These are phyloP conservation scores for carrot (Daucus carota) DNA, from an alignment of 129 eudicot genomes.

Conservation along the genomic window DH1_v3.0 NC_030383.2:53879501-53880000, in stretches of 20 bases:
- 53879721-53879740: conserved; percentile 43
- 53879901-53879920: background rate
- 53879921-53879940: background rate
- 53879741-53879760: conserved; percentile 38
- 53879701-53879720: conserved; percentile 31
- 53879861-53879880: background rate
- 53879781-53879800: conserved; percentile 31
- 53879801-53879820: conserved; percentile 39
- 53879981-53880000: background rate
- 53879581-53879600: too few relatives aligned
- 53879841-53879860: conserved; percentile 38
- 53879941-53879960: background rate
- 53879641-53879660: background rate
- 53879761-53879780: conserved; percentile 39
- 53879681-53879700: conserved; percentile 22
- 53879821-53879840: conserved; percentile 47
- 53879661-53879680: conserved; percentile 11
- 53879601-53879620: too few relatives aligned
- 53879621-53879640: too few relatives aligned
- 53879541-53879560: too few relatives aligned
- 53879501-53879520: too few relatives aligned
- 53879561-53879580: too few relatives aligned
- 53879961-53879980: background rate
- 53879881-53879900: background rate
- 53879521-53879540: too few relatives aligned